phyloP scores from a whole-genome alignment of 2,329 filamentous ascomycete species.

The Phyllosticta citriasiana region DNA sequence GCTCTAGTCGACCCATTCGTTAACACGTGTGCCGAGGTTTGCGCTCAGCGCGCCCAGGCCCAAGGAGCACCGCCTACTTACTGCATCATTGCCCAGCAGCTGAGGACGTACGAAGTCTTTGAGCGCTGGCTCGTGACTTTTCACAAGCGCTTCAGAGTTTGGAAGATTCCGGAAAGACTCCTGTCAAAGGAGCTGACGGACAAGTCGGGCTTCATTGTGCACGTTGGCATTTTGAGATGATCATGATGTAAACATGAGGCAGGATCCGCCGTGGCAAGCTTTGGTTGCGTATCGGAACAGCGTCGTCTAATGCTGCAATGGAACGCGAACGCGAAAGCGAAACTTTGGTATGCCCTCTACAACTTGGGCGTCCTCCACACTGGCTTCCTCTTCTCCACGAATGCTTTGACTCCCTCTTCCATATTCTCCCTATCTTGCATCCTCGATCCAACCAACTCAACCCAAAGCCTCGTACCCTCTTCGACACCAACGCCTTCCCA shows the following conservation, averaged over 20 bases:
- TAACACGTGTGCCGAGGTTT: conserved; percentile 68
- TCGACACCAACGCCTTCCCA: conserved; percentile 62
- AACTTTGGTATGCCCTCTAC: conserved; percentile 8
- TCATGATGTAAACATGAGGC: not conserved
- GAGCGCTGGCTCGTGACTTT: conserved; percentile 69
- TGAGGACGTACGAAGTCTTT: conserved; percentile 77
- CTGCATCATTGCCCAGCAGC: conserved; percentile 79
- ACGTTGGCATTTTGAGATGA: conserved; percentile 46
- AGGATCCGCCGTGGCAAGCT: not conserved
- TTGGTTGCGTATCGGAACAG: not conserved
- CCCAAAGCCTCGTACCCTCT: conserved; percentile 48
- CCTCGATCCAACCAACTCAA: conserved; percentile 47
- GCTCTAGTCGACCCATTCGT: conserved; percentile 72
- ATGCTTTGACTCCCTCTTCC: conserved; percentile 62
- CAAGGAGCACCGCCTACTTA: conserved; percentile 44
- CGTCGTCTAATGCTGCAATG: not conserved
- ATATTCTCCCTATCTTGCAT: conserved; percentile 62
- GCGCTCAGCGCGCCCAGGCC: conserved; percentile 43
- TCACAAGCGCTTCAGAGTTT: conserved; percentile 56
- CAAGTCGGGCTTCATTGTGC: conserved; percentile 69
- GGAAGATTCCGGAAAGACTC: conserved; percentile 59
- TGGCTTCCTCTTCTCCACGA: conserved; percentile 65
- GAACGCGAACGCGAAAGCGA: not conserved
- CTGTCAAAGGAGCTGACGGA: conserved; percentile 50
- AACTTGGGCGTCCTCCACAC: conserved; percentile 47